Evolutionary conservation across 139 green algal species (phyloP), one percentile per base, ranked within the genome.

Genomic region (Diplosphaera chodatii): DNA sequence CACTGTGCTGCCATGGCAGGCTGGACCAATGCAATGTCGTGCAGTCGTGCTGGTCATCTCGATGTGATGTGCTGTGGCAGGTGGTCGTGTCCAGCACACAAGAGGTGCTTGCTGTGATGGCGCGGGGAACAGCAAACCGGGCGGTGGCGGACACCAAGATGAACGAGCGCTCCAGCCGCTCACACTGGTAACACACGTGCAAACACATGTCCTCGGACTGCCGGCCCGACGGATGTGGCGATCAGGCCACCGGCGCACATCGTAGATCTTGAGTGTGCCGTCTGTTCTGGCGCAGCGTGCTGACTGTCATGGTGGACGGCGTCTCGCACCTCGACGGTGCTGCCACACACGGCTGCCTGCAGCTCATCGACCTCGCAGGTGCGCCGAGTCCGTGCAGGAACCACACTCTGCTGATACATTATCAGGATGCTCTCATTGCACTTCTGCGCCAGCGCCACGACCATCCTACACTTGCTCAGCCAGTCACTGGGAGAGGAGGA

Each of bases 131-230:
- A 6, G 79, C 71, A 34, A 84, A 86, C 73, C 59, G 83, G 3
- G 70, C 83, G 16, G 87, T 93, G 6, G 90, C 88, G 23, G 88
- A 86, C 78, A 98, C 93, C 15, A 77, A 81, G 27, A 93, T 98
- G 72, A 98, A 98, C 79, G 89, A 94, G 82, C 87, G 92, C 69
- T 93, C 85, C n/a, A 91, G 81, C 21, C 84, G 91, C 62, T 89
- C 76, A 29, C 91, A 97, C 80, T 82, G 84, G 67, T n/a, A n/a
- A n/a, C n/a, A n/a, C n/a, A n/a, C n/a, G n/a, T n/a, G n/a, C n/a
- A n/a, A n/a, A n/a, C n/a, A n/a, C n/a, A n/a, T n/a, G n/a, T n/a
- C n/a, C n/a, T n/a, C n/a, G n/a, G n/a, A n/a, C n/a, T n/a, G n/a
- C n/a, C n/a, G n/a, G n/a, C n/a, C n/a, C n/a, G n/a, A n/a, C n/a